phyloP scores from a whole-genome alignment of 164 flowering plant species.

The Dillenia suffruticosa region DNA sequence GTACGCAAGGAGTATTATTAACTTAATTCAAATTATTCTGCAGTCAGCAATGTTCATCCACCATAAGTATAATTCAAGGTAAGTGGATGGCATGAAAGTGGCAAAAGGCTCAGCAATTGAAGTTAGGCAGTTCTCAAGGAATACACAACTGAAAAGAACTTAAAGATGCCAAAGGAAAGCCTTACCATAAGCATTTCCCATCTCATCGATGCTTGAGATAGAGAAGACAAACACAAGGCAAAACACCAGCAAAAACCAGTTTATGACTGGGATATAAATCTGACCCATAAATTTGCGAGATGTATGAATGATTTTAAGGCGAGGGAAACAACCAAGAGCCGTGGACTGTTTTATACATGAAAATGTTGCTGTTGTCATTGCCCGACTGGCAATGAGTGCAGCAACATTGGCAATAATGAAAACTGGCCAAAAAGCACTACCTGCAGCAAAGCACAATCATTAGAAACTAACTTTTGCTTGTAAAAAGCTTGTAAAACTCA shows the following conservation, averaged over 20 bases:
- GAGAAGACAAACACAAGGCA: constrained; percentile 70
- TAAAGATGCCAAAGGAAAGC: too few relatives aligned
- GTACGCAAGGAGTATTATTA: too few relatives aligned
- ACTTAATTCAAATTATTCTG: too few relatives aligned
- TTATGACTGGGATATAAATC: constrained; percentile 91
- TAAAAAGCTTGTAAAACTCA: not conserved
- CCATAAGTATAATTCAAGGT: too few relatives aligned
- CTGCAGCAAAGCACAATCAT: constrained; percentile 35
- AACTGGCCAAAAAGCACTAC: constrained; percentile 84
- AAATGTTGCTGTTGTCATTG: constrained; percentile 98
- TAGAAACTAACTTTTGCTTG: not conserved
- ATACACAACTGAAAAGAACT: too few relatives aligned
- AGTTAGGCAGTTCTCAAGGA: too few relatives aligned
- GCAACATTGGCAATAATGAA: constrained; percentile 86
- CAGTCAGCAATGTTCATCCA: too few relatives aligned
- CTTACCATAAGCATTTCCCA: constrained; percentile 66
- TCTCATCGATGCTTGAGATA: constrained; percentile 72
- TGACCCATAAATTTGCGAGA: constrained; percentile 98
- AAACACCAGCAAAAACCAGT: constrained; percentile 86
- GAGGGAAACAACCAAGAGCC: constrained; percentile 98
- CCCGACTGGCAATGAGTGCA: constrained; percentile 92
- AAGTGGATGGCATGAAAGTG: too few relatives aligned
- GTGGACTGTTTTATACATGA: constrained; percentile 94
- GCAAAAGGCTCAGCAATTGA: too few relatives aligned
- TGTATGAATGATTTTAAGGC: constrained; percentile 95